Base-by-base conservation (phyloP, 306 rosid species). In the Ochetophila trinervis region DNA sequence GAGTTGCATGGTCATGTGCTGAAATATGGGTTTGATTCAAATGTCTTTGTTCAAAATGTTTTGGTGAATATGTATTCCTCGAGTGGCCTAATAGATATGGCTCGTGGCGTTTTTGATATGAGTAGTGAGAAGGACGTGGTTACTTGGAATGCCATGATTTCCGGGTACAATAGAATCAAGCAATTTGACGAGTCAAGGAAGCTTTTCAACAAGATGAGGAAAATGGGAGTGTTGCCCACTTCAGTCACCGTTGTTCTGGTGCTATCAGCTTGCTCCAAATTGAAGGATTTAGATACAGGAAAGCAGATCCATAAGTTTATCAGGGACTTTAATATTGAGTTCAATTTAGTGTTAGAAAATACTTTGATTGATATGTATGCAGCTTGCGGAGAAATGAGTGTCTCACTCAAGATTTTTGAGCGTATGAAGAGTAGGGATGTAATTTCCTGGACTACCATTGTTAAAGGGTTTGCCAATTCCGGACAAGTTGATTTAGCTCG, bases 401-500 rank as follows among this genome's bases (percentile, higher is more conserved):
- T 66, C 53, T 91, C 95, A 17, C 79, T 63, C 53, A 72, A 60
- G 67, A 69, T 89, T 84, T 92, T 92, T 52, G 71, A 73, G 63
- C 50, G 45, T 53, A 85, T 92, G 96, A 87, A 82, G 69, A 69
- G 60, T 37, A 78, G 82, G 34, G 98, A 92, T 82, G 96, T 87
- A 24, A 87, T 92, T 75, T 87, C 98, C 78, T 92, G 98, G 95
- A 89, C 98, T 35, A 69, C 84, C 57, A 84, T 92, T 21, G 86
- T 87, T 27, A 59, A 76, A 0, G 98, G 98, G 61, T 86, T 79
- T 76, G 79, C 83, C 63, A 80, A 70, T 71, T 62, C 70, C 1
- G 92, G 88, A 53, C 74, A 73, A 67, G 67, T 89, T 65, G 89
- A 87, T 71, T 62, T 80, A 64, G 98, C 91, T 60, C 73, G 89